A percentile compares a stretch with the other conserved stretches of the same genome.
Conservation (phyloP, 1,139 yeast genomes). For the Protomyces arabidopsidicola region DNA sequence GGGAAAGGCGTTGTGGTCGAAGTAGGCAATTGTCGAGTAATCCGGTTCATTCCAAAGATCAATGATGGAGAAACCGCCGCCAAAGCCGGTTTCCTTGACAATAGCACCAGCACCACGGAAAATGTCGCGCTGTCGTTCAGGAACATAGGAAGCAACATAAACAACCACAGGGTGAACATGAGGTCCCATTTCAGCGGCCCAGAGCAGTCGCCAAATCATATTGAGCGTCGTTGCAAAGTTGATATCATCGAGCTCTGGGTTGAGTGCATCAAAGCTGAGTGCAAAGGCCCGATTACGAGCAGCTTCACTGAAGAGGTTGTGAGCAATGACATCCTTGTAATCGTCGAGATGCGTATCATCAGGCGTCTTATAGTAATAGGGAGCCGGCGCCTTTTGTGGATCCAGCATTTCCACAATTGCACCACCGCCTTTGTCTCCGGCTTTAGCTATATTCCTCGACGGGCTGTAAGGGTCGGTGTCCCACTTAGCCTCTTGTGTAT, state of each 20-base stretch:
- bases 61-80: not conserved
- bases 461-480: not conserved
- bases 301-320: not conserved
- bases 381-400: not conserved
- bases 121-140: slow-evolving; percentile 9
- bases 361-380: not conserved
- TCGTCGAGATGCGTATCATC: not conserved
- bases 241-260: slow-evolving; percentile 10
- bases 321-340: not conserved
- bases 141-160: slow-evolving; percentile 6
- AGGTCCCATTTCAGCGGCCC: slow-evolving; percentile 5
- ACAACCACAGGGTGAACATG: slow-evolving; percentile 10
- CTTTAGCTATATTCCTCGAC: not conserved
- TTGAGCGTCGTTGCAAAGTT: slow-evolving; percentile 17
- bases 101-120: slow-evolving; percentile 22
- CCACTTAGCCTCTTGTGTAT: not conserved
- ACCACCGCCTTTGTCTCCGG: not conserved
- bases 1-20: slow-evolving; percentile 81
- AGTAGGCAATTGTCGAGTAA: slow-evolving; percentile 59
- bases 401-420: not conserved
- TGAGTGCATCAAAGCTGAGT: not conserved
- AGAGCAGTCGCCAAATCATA: slow-evolving; percentile 17
- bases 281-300: not conserved
- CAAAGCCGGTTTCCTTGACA: slow-evolving; percentile 12
- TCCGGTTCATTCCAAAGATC: slow-evolving; percentile 54